Percentiles rank a stretch among this genome's conserved stretches.
Evolutionary conservation across 345 rosid genomes (phyloP).

Genomic region (Adansonia digitata): DNA sequence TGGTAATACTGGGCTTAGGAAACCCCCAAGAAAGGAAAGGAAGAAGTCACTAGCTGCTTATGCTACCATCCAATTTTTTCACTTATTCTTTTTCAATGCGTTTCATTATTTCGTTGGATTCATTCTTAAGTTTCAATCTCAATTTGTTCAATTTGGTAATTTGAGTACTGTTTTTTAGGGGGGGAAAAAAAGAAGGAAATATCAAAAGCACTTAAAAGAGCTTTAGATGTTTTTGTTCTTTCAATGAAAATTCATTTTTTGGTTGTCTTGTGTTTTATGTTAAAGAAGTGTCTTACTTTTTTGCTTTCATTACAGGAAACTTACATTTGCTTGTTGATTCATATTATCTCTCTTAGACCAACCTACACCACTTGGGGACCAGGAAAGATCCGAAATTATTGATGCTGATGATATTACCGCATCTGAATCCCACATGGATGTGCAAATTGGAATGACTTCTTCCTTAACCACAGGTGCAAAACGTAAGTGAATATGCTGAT

Average conservation of each 20-base stretch:
- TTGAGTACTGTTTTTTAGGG: background rate
- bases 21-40: conserved; percentile 57
- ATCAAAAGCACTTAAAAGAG: background rate
- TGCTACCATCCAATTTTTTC: conserved; percentile 40
- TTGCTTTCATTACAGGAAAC: background rate
- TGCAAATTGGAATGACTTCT: conserved; percentile 17
- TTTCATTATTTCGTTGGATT: background rate
- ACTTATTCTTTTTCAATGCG: background rate
- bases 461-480: conserved; percentile 29
- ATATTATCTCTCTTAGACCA: conserved; percentile 33
- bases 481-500: conserved; percentile 26
- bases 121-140: background rate
- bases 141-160: background rate
- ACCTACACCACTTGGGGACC: conserved; percentile 26
- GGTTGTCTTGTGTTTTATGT: background rate
- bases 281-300: conserved; percentile 9
- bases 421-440: conserved; percentile 20
- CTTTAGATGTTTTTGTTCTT: background rate
- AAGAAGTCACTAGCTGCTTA: conserved; percentile 36
- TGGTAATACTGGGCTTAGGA: conserved; percentile 34
- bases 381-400: conserved; percentile 24
- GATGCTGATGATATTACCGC: conserved; percentile 24
- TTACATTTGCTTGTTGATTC: conserved; percentile 12
- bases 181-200: background rate
- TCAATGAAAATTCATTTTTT: background rate